Evolutionary conservation across 768 basidiomycete species (phyloP).

Genomic region (Calocybe indica): DNA sequence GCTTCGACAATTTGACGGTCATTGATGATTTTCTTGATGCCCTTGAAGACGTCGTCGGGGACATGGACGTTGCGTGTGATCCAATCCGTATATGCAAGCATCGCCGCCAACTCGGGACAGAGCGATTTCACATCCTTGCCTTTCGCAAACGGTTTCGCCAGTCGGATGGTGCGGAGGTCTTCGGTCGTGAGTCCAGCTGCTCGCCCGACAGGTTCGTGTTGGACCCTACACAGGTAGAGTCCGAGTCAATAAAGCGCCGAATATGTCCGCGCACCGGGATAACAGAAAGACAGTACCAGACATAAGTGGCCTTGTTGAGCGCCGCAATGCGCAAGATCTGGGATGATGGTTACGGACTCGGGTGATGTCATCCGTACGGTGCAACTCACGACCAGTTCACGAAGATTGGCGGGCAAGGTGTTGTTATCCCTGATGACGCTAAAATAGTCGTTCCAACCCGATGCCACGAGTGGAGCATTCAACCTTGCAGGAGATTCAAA

Average conservation of each 20-base stretch:
- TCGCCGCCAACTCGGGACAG: slow-evolving; percentile 18
- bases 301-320: slow-evolving; percentile 21
- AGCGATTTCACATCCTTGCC: slow-evolving; percentile 3
- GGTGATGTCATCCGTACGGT: background rate
- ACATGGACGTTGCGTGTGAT: slow-evolving; percentile 18
- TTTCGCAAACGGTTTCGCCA: background rate
- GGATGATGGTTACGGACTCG: too few species aligned
- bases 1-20: slow-evolving; percentile 21
- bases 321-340: slow-evolving; percentile 17
- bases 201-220: slow-evolving; percentile 26
- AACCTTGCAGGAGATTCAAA: slow-evolving; percentile 10
- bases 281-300: slow-evolving; percentile 15
- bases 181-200: slow-evolving; percentile 22
- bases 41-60: slow-evolving; percentile 16
- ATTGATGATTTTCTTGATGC: slow-evolving; percentile 16
- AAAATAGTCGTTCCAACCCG: slow-evolving; percentile 28
- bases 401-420: slow-evolving; percentile 24
- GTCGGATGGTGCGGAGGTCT: slow-evolving; percentile 20
- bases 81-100: slow-evolving; percentile 21
- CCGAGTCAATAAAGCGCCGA: background rate
- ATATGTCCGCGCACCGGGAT: background rate
- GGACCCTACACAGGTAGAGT: slow-evolving; percentile 19
- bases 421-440: slow-evolving; percentile 22
- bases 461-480: slow-evolving; percentile 22
- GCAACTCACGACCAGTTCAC: slow-evolving; percentile 27